Evolutionary conservation across 805 yeast species (phyloP), one percentile per base, ranked within the genome.

Genomic region (Tetrapisispora namnaoensis): DNA sequence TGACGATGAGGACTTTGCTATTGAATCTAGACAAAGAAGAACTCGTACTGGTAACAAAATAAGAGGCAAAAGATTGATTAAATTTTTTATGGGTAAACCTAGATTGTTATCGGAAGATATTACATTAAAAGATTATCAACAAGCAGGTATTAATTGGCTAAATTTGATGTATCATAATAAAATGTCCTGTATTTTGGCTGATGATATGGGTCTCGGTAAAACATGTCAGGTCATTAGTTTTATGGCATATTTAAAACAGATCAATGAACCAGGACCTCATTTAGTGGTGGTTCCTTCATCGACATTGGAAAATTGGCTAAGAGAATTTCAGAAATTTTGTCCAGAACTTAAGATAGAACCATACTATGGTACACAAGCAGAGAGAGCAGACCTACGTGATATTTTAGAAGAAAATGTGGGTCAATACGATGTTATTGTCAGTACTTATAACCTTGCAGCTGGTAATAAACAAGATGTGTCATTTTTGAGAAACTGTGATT

Each of bases 201-300:
- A 93, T 69, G 99, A 93, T 65, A 93, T 93, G 99, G 99, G 95
- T 5, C 72, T 93, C 44, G 99, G 99, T 51, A 93, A 93, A 63
- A 93, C 99, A 0, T 85, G 95, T 63, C 98, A 93, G 68, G 96
- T 93, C 32, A 91, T 93, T 67, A 77, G 97, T 8, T 93, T 93
- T 62, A 70, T 93, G 61, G 89, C 98, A 1, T 82, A 84, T 60
- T 73, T 93, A 59, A 87, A 87, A 61, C 83, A 86, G 56, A 67
- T 66, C 28, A 64, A 69, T 7, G 70, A 72, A 44, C 62, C 65
- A 1, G 95, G 95, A 0, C 96, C 96, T 1, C 98, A 93, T 72
- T 70, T 93, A 51, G 85, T 93, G 34, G 93, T 93, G 34, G 98
- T 95, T 27, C 99, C 99, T 1, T 80, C 97, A 0, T 91, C 98